A percentile compares a stretch with the other conserved stretches of the same genome.
Evolutionary conservation across 2,329 filamentous ascomycete species (phyloP).

Genomic region (Stagonosporopsis cucurbitacearum): DNA sequence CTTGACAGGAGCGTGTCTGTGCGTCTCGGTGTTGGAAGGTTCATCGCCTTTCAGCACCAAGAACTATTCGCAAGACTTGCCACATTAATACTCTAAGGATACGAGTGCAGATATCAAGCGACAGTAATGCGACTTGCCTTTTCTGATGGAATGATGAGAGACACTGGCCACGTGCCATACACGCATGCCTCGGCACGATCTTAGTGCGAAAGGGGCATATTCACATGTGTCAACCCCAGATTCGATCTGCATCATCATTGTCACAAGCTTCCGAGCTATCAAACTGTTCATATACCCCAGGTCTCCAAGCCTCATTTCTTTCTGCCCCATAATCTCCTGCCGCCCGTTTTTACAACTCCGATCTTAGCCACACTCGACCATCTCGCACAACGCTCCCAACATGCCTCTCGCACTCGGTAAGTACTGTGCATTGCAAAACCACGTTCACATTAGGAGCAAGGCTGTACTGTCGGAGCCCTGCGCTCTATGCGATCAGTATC

Average conservation of each 20-base stretch:
- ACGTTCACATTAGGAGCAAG: background rate
- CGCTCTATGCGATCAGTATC: background rate
- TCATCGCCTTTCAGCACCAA: background rate
- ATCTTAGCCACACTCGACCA: background rate
- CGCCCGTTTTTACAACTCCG: no score
- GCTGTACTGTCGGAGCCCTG: background rate
- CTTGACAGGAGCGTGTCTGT: background rate
- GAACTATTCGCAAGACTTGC: background rate
- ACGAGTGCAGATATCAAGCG: background rate
- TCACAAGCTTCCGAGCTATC: constrained; percentile 31
- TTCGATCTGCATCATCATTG: constrained; percentile 25
- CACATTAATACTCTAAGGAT: background rate
- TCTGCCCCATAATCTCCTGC: background rate
- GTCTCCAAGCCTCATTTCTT: constrained; percentile 1
- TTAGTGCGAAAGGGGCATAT: constrained; percentile 21
- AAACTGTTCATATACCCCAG: constrained; percentile 27
- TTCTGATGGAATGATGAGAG: background rate
- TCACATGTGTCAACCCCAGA: constrained; percentile 34
- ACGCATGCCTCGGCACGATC: constrained; percentile 26
- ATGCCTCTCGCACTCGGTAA: constrained; percentile 46
- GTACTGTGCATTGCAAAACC: background rate
- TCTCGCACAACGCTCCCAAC: constrained; percentile 19
- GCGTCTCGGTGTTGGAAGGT: background rate
- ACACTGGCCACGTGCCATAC: constrained; percentile 23
- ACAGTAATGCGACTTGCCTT: constrained; percentile 1